These are phyloP conservation scores for Cladophialophora bantiana DNA, from an alignment of 2,329 filamentous ascomycete species.

Conservation along the genomic window DNA sequence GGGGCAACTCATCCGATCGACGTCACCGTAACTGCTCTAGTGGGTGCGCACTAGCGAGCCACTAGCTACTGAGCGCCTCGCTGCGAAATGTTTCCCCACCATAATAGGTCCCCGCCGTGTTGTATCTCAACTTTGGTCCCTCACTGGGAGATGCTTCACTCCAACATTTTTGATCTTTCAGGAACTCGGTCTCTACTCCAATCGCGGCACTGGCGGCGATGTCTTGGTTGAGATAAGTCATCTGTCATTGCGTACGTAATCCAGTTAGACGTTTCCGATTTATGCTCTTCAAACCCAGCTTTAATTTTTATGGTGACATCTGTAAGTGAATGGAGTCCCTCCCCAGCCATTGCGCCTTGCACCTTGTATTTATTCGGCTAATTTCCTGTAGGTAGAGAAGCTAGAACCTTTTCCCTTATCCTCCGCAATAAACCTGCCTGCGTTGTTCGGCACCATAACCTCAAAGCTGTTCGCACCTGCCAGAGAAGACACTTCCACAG, in stretches of 20 bases:
- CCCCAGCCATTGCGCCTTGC: neutral
- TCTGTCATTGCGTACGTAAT: conserved; percentile 33
- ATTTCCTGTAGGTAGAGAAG: conserved; percentile 19
- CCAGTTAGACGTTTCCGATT: conserved; percentile 21
- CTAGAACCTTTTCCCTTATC: conserved; percentile 1
- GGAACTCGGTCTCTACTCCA: conserved; percentile 4
- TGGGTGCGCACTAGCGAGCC: neutral
- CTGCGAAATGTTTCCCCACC: neutral
- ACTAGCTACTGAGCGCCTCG: neutral
- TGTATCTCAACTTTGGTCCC: conserved; percentile 4
- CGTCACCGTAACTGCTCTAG: conserved; percentile 16
- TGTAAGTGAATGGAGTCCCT: conserved; percentile 23
- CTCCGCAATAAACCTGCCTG: conserved; percentile 4
- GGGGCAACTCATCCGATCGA: conserved; percentile 25
- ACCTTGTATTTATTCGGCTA: conserved; percentile 8
- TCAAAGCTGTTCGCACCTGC: neutral
- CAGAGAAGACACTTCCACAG: conserved; percentile 17
- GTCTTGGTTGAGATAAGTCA: conserved; percentile 30
- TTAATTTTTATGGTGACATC: conserved; percentile 13
- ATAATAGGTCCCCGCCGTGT: neutral
- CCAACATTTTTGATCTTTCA: conserved; percentile 1
- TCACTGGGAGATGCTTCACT: neutral
- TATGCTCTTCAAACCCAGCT: conserved; percentile 22
- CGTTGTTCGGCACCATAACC: neutral
- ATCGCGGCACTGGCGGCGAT: conserved; percentile 18